A percentile compares a stretch with the other conserved stretches of the same genome.
Evolutionary conservation across 1,284 basidiomycete species (phyloP).

Genomic region (Sanguinoderma infundibulare): DNA sequence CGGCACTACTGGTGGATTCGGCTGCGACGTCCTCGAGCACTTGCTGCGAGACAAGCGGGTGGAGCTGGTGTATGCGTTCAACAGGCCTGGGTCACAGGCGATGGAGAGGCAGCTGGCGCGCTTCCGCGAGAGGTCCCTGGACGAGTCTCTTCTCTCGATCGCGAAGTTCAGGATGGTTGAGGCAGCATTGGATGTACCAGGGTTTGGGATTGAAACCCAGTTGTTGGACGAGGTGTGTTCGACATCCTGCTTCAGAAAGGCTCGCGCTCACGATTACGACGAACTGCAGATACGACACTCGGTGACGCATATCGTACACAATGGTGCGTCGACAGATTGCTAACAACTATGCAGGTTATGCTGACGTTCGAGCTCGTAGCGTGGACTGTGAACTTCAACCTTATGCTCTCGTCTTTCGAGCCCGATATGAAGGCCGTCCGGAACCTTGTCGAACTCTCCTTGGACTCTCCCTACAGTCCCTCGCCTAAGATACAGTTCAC

Average conservation of each 20-base stretch:
- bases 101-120: conserved; percentile 16
- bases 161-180: conserved; percentile 40
- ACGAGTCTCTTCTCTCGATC: conserved; percentile 30
- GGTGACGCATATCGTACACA: conserved; percentile 38
- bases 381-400: conserved; percentile 43
- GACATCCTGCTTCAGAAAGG: too few relatives aligned
- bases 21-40: conserved; percentile 24
- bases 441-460: conserved; percentile 29
- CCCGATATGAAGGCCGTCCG: conserved; percentile 23
- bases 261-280: neutral
- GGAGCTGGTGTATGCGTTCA: conserved; percentile 28
- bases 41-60: conserved; percentile 20
- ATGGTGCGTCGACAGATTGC: conserved; percentile 12
- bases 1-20: conserved; percentile 31
- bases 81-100: conserved; percentile 13
- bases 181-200: conserved; percentile 33
- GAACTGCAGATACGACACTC: conserved; percentile 23
- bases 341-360: neutral
- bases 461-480: conserved; percentile 24
- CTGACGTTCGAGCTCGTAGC: conserved; percentile 25
- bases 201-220: conserved; percentile 33
- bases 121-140: conserved; percentile 36
- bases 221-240: conserved; percentile 34
- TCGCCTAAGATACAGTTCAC: conserved; percentile 34
- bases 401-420: conserved; percentile 29